These are phyloP conservation scores for Globisporangium ultimum DNA, from an alignment of 352 stramenopile species.

Conservation along the genomic window DNA sequence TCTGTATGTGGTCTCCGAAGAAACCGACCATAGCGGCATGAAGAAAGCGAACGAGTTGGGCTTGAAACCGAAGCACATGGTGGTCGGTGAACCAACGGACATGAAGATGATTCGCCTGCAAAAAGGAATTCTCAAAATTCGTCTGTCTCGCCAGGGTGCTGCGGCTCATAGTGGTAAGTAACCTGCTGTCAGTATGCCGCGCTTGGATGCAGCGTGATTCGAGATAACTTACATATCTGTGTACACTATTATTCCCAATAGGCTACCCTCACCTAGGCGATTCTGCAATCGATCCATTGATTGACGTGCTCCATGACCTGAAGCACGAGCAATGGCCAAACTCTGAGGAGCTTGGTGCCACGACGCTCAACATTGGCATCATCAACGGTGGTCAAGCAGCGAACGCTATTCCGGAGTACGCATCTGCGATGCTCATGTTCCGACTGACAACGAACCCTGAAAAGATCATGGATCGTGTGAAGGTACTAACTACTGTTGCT, in stretches of 20 bases:
- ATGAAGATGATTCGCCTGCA: slow-evolving; percentile 84
- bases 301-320: slow-evolving; percentile 80
- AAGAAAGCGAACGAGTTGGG: slow-evolving; percentile 83
- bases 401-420: slow-evolving; percentile 80
- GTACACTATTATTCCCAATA: slow-evolving; percentile 5
- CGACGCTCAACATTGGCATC: slow-evolving; percentile 83
- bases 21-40: slow-evolving; percentile 88
- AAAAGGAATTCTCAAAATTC: slow-evolving; percentile 86
- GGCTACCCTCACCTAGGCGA: slow-evolving; percentile 79
- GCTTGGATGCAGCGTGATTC: neutral
- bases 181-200: neutral
- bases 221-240: neutral
- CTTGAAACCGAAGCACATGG: slow-evolving; percentile 62
- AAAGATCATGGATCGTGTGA: slow-evolving; percentile 61
- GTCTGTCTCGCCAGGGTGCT: slow-evolving; percentile 63
- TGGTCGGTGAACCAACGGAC: slow-evolving; percentile 80
- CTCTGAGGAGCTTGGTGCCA: slow-evolving; percentile 76
- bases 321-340: slow-evolving; percentile 75
- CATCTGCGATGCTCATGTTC: slow-evolving; percentile 89
- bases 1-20: slow-evolving; percentile 85
- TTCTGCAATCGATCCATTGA: slow-evolving; percentile 81
- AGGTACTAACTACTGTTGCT: slow-evolving; percentile 21
- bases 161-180: slow-evolving; percentile 71
- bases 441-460: slow-evolving; percentile 72
- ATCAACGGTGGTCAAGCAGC: slow-evolving; percentile 77